Base-by-base conservation (phyloP, 202 grass and related monocot genomes). In the Setaria viridis region DNA sequence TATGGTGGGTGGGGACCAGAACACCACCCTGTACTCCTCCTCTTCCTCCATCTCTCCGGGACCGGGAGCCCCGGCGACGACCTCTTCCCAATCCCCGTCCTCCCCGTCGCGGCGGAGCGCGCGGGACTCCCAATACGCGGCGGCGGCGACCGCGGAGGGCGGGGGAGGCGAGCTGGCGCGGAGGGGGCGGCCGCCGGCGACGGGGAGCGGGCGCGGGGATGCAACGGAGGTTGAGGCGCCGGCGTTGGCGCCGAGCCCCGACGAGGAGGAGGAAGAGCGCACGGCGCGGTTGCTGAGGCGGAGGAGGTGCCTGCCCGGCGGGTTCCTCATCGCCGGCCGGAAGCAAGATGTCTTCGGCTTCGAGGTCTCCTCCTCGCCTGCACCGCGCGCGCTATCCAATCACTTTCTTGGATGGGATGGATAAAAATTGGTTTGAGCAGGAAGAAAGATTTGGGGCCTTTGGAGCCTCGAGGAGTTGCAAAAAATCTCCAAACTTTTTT, bases 61-160 rank as follows among this genome's bases (percentile, higher is more conserved):
- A 34, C 32, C 70, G 5, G 25, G 43, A 0, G 41, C 37, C 74
- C 54, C 73, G 43, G 57, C 56, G 66, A 82, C 70, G 81, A 94
- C 88, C 73, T 63, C 81, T 82, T 94, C 87, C 95, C 95, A 90
- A 14, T 92, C 92, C 32, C 80, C 90, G 16, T 70, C 76, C 75
- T 84, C 92, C 10, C 72, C 89, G 77, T 87, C 83, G 58, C 67
- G 45, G 71, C 57, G 85, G 16, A 88, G 32, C 70, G 83, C 62
- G 76, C 76, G 80, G 66, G 84, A 91, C 6, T 86, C 86, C 86
- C 92, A 84, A 50, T 17, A 79, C 17, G 74, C 46, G 37, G 72
- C 84, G 19, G 78, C 84, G 21, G 80, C 85, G 14, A 80, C 74
- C 2, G 86, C 78, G 60, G 83, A 92, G 46, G 90, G 80, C 34